phyloP scores from a whole-genome alignment of 305 asterid species.

The Fraxinus albicans region DNA sequence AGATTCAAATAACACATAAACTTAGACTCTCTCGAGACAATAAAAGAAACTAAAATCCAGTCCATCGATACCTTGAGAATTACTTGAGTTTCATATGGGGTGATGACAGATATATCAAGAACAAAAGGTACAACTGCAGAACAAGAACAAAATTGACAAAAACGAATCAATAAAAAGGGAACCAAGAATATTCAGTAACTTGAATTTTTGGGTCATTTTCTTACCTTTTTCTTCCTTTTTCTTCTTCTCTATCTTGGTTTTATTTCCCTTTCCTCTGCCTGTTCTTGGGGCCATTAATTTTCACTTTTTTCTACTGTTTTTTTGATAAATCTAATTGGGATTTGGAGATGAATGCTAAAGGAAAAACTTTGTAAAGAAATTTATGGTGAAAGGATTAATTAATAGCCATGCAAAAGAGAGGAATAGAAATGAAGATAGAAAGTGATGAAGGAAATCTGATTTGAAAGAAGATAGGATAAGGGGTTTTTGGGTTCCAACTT shows the following conservation, averaged over 20 bases:
- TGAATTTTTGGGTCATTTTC: not conserved
- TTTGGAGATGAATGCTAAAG: not conserved
- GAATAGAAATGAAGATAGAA: conserved; percentile 13
- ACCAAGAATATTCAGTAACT: not conserved
- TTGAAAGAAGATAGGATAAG: conserved; percentile 64
- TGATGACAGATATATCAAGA: conserved; percentile 67
- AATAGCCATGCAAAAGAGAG: conserved; percentile 34
- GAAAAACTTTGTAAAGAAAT: not conserved
- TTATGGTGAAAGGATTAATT: not conserved
- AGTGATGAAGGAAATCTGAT: conserved; percentile 29
- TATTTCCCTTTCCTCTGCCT: conserved; percentile 69
- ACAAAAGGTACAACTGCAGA: conserved; percentile 75
- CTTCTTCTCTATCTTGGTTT: conserved; percentile 70
- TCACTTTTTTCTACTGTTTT: not conserved
- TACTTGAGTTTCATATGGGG: conserved; percentile 79
- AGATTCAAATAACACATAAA: not conserved
- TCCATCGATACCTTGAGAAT: conserved; percentile 65
- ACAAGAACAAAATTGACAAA: conserved; percentile 44
- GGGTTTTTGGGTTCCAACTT: conserved; percentile 37
- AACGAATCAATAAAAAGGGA: not conserved
- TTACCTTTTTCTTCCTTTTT: conserved; percentile 93
- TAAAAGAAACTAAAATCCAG: not conserved
- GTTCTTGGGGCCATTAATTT: conserved; percentile 86
- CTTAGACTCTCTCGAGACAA: not conserved
- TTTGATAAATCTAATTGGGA: not conserved